phyloP scores from a whole-genome alignment of 257 asterid genomes.

The Anisodus acutangulus region DNA sequence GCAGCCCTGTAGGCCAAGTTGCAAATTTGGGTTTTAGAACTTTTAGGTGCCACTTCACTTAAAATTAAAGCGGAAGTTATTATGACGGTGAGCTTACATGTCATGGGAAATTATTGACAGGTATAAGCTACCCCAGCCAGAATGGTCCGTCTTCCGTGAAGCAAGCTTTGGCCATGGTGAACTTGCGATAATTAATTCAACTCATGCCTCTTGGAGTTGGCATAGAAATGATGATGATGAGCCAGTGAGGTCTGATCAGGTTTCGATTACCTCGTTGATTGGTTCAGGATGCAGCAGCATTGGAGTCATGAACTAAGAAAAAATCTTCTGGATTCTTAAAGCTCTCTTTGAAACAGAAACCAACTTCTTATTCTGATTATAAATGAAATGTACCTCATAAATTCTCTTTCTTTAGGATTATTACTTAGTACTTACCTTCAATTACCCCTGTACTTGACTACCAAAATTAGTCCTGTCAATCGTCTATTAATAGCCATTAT shows the following conservation, averaged over 20 bases:
- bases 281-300: constrained; percentile 57
- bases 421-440: neutral
- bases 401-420: neutral
- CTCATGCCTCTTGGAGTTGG: constrained; percentile 97
- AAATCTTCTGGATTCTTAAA: neutral
- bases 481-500: neutral
- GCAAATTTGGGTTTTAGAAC: neutral
- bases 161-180: constrained; percentile 99
- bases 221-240: constrained; percentile 92
- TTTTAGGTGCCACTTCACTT: neutral
- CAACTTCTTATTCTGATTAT: neutral
- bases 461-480: neutral
- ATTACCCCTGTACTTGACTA: neutral
- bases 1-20: too few relatives aligned
- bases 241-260: constrained; percentile 74
- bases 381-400: neutral
- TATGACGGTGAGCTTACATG: constrained; percentile 8
- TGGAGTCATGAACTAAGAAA: constrained; percentile 41
- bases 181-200: constrained; percentile 62
- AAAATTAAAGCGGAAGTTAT: neutral
- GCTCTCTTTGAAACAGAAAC: neutral
- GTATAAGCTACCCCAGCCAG: constrained; percentile 63
- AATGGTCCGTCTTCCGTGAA: constrained; percentile 90
- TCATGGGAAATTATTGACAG: constrained; percentile 42
- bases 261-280: constrained; percentile 62